A percentile compares a stretch with the other conserved stretches of the same genome.
phyloP scores from a whole-genome alignment of 2,329 filamentous ascomycete genomes.

The Xylaria sp. region DNA sequence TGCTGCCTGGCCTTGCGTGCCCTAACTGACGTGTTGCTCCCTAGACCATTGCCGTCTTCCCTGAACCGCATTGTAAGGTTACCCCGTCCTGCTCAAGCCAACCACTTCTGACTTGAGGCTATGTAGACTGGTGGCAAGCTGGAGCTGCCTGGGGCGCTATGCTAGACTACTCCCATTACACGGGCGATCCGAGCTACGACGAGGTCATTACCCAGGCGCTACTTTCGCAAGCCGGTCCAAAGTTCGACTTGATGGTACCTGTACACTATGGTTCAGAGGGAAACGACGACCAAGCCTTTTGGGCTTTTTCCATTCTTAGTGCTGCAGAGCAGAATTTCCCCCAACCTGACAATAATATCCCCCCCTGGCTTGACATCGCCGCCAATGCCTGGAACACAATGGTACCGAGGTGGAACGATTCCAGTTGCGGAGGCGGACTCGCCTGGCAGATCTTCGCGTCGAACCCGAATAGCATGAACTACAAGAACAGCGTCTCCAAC shows the following conservation, averaged over 20 bases:
- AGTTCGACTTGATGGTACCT: conserved; percentile 62
- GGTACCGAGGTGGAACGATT: conserved; percentile 68
- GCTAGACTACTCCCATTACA: conserved; percentile 71
- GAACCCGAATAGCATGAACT: conserved; percentile 74
- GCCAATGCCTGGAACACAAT: conserved; percentile 75
- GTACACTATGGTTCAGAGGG: conserved; percentile 63
- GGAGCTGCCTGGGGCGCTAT: conserved; percentile 69
- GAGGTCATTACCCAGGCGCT: conserved; percentile 61
- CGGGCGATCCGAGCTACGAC: conserved; percentile 65
- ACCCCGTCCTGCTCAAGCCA: conserved; percentile 45
- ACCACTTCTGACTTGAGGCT: conserved; percentile 16
- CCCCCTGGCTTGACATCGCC: conserved; percentile 68
- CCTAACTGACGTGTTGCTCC: conserved; percentile 9
- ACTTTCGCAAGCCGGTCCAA: conserved; percentile 58
- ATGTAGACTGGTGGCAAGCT: conserved; percentile 63
- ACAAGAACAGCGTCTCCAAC: conserved; percentile 83
- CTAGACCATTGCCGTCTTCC: conserved; percentile 63
- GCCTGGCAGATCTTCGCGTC: conserved; percentile 80
- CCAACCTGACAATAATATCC: conserved; percentile 57
- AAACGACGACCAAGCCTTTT: conserved; percentile 77
- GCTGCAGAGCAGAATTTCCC: conserved; percentile 72
- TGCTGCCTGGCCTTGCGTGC: not conserved
- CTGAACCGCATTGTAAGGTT: conserved; percentile 59
- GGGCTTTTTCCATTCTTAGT: conserved; percentile 68
- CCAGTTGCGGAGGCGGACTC: conserved; percentile 70